These are phyloP conservation scores for Colletotrichum falcatum DNA, from an alignment of 2,329 filamentous ascomycete genomes.

Conservation along the genomic window DNA sequence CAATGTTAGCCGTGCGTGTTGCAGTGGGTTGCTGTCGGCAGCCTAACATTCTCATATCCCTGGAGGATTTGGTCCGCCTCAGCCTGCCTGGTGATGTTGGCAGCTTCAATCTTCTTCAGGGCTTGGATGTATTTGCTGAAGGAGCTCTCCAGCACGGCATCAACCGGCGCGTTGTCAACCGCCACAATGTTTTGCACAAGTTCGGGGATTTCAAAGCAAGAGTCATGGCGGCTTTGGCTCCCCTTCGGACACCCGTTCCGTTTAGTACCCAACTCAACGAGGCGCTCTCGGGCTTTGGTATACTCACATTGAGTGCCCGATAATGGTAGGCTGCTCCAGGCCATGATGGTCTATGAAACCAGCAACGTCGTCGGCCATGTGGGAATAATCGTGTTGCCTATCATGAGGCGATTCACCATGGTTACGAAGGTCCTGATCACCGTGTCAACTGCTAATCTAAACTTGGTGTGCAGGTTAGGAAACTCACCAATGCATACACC, in stretches of 20 bases:
- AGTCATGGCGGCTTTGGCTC: constrained; percentile 93
- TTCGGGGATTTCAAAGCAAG: constrained; percentile 79
- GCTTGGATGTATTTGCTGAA: constrained; percentile 86
- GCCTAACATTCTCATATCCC: constrained; percentile 75
- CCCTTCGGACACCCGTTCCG: constrained; percentile 61
- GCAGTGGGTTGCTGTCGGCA: neutral
- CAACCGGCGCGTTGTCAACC: constrained; percentile 93
- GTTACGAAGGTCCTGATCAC: constrained; percentile 82
- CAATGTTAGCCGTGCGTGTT: neutral
- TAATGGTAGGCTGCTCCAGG: constrained; percentile 78
- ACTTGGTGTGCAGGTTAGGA: neutral
- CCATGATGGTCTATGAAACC: constrained; percentile 80
- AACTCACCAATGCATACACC: constrained; percentile 82
- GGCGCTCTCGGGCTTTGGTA: neutral
- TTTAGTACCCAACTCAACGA: neutral
- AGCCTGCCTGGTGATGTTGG: constrained; percentile 73
- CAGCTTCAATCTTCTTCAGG: constrained; percentile 84
- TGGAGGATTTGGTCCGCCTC: constrained; percentile 85
- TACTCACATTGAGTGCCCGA: constrained; percentile 91
- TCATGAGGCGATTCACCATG: constrained; percentile 91
- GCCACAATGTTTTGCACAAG: constrained; percentile 79
- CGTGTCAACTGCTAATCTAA: constrained; percentile 37
- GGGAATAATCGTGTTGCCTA: constrained; percentile 79
- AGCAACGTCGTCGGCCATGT: constrained; percentile 86
- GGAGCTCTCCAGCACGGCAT: constrained; percentile 77